Base-by-base conservation (phyloP, 1,284 basidiomycete genomes). In the Cryptococcus neoformans region DNA sequence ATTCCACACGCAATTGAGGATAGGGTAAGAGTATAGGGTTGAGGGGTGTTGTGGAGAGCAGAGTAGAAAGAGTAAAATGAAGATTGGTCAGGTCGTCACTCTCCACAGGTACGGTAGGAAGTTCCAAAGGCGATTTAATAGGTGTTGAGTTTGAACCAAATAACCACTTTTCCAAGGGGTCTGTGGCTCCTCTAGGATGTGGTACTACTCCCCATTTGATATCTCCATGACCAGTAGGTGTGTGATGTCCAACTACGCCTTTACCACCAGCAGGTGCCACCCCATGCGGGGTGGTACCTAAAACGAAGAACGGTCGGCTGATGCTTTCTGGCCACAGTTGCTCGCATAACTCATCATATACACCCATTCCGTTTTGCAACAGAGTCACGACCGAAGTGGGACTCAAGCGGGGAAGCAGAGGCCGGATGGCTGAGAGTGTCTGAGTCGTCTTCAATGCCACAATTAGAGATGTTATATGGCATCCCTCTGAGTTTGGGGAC, bases 361-460 rank as follows among this genome's bases (percentile, higher is more conserved):
- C 81, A 14, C 92, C 94, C 86, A 96, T 82, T 81, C 73, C 94
- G 73, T 97, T 97, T 72, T 96, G 90, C 51, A 96, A 77, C 6
- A 99, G 83, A 1, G 95, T 89, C 62, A 98, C 85, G 34, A 93
- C 96, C 46, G 87, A 88, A 53, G 83, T 74, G 0, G 83, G 76
- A 4, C 82, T 81, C 35, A 97, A 76, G 28, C 28, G 28, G 8
- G 83, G 83, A 5, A 83, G 75, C 50, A 98, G 81, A 3, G 77
- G 70, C 28, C 79, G 75, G 37, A 98, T 69, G 3, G 87, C 86
- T 1, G 73, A 64, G 0, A 86, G 51, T 0, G 88, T 88, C 11
- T 84, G 79, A 17, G 86, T 82, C 0, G 90, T 87, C 73, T 94
- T 95, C 56, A 89, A 85, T 38, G 90, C 84, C 64, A 97, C 83